Percentiles rank a stretch among this genome's conserved stretches.
Conservation (phyloP, 441 rosid species). For the Erysimum pusillum region DNA sequence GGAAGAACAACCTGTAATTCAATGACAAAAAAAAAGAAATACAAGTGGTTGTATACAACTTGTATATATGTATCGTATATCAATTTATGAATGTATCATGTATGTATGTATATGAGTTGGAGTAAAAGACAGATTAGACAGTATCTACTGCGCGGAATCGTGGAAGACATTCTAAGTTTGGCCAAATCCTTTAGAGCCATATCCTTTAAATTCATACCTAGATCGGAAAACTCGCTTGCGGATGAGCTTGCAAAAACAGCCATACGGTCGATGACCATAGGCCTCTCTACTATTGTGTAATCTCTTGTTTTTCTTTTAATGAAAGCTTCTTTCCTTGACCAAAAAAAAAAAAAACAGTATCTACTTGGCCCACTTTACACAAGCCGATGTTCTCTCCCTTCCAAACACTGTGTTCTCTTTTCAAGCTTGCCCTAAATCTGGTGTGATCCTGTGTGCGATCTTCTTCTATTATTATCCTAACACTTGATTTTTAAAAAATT, state of each 20-base stretch:
- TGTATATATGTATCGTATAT: background rate
- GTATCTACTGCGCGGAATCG: no score
- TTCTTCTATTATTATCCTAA: conserved; percentile 41
- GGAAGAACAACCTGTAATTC: conserved; percentile 34
- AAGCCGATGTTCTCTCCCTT: conserved; percentile 47
- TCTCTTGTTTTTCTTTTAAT: no score
- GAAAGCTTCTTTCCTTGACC: no score
- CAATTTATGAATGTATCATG: conserved; percentile 28
- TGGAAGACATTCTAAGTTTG: no score
- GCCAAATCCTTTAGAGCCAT: no score
- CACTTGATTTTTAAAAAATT: conserved; percentile 17
- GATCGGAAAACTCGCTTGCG: no score
- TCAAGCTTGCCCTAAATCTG: conserved; percentile 35
- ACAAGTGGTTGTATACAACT: conserved; percentile 36
- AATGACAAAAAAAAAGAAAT: background rate
- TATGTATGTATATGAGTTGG: conserved; percentile 41
- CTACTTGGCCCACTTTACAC: conserved; percentile 48
- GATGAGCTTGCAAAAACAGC: no score
- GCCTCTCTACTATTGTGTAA: no score
- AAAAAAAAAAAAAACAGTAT: conserved; percentile 45
- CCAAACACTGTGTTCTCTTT: conserved; percentile 37
- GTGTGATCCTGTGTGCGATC: conserved; percentile 39
- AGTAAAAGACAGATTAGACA: conserved; percentile 46
- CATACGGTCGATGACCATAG: no score
- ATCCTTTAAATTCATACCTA: no score